phyloP scores from a whole-genome alignment of 305 asterid genomes.

The Lippia alba region DNA sequence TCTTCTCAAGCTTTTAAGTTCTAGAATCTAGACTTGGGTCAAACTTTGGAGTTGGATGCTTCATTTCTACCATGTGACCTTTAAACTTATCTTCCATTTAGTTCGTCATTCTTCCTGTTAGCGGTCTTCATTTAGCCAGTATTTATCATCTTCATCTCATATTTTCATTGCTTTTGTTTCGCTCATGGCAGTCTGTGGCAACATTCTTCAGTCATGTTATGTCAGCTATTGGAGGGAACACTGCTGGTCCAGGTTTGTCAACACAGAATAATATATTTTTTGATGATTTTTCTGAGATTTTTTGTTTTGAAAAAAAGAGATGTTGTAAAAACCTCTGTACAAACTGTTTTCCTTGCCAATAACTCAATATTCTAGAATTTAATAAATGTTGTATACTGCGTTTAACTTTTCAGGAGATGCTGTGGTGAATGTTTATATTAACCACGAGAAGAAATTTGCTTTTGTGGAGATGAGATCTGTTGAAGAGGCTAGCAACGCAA shows the following conservation, averaged over 20 bases:
- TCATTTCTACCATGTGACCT: conserved; percentile 12
- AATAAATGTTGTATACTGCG: conserved; percentile 20
- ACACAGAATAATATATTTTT: not conserved
- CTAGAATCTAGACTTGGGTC: conserved; percentile 5
- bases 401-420: conserved; percentile 78
- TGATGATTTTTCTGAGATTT: conserved; percentile 7
- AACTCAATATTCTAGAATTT: not conserved
- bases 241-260: conserved; percentile 94
- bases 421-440: conserved; percentile 94
- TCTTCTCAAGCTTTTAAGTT: not conserved
- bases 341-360: too few relatives aligned
- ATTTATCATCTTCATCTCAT: conserved; percentile 5
- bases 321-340: not conserved
- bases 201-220: conserved; percentile 91
- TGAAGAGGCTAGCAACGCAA: conserved; percentile 99
- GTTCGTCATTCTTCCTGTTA: not conserved
- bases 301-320: not conserved
- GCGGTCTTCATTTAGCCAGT: not conserved
- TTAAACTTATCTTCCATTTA: not conserved
- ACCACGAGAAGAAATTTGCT: conserved; percentile 97
- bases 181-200: conserved; percentile 81
- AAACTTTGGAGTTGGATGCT: not conserved
- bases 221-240: conserved; percentile 97
- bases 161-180: conserved; percentile 21
- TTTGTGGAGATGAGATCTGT: conserved; percentile 99